Evolutionary conservation across 805 yeast genomes (phyloP).

Genomic region (Wickerhamomyces subpelliculosus): DNA sequence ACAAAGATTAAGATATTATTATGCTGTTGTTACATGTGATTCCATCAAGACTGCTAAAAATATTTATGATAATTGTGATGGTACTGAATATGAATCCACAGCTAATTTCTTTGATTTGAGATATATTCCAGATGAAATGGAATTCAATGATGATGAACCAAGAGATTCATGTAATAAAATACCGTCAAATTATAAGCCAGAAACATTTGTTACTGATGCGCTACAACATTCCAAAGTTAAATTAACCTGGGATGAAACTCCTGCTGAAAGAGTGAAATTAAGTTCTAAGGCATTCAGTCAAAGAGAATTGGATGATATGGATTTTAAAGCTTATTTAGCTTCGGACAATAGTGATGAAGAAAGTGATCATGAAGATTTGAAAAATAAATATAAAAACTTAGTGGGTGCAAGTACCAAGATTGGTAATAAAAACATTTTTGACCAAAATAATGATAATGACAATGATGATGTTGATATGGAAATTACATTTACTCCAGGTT

Average conservation of each 20-base stretch:
- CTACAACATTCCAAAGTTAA: conserved; percentile 94
- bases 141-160: conserved; percentile 71
- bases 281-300: conserved; percentile 80
- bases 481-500: conserved; percentile 89
- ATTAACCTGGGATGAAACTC: conserved; percentile 98
- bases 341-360: conserved; percentile 60
- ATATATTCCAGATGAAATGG: conserved; percentile 90
- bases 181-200: conserved; percentile 76
- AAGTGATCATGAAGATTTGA: conserved; percentile 27
- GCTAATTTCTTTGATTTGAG: conserved; percentile 91
- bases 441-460: conserved; percentile 30
- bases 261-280: conserved; percentile 73
- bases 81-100: conserved; percentile 92
- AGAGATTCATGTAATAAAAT: conserved; percentile 65
- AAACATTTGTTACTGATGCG: conserved; percentile 84
- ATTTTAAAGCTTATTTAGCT: conserved; percentile 87
- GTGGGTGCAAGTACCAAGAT: conserved; percentile 35
- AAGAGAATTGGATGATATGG: conserved; percentile 85
- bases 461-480: conserved; percentile 86
- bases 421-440: conserved; percentile 29
- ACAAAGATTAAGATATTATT: conserved; percentile 86
- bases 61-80: conserved; percentile 86
- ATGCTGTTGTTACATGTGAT: conserved; percentile 86
- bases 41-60: conserved; percentile 59
- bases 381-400: conserved; percentile 56